phyloP scores from a whole-genome alignment of 164 flowering plant species.

The Paratinospora sagittata region DNA sequence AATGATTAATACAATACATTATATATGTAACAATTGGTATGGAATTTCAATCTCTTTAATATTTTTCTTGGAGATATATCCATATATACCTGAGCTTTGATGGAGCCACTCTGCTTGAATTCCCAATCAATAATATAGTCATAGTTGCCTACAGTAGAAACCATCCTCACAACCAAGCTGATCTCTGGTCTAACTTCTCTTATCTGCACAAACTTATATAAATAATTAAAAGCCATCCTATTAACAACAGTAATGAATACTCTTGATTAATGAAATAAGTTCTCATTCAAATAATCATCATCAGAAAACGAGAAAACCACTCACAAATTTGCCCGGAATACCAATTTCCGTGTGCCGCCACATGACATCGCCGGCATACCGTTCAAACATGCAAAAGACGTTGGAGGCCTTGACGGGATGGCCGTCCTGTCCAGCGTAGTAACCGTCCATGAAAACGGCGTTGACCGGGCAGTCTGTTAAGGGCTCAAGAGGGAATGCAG shows the following conservation, averaged over 20 bases:
- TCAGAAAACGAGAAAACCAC: neutral
- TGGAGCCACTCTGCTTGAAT: constrained; percentile 51
- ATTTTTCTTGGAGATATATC: too few relatives aligned
- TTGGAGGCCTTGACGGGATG: constrained; percentile 27
- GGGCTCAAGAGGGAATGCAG: constrained; percentile 42
- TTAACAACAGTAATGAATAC: too few relatives aligned
- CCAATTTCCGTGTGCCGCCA: constrained; percentile 61
- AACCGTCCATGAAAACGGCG: constrained; percentile 48
- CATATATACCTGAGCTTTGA: constrained; percentile 47
- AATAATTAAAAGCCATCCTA: neutral
- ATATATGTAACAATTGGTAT: too few relatives aligned
- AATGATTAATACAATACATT: too few relatives aligned
- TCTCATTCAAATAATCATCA: neutral
- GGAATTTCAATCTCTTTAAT: too few relatives aligned
- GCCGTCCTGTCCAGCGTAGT: constrained; percentile 33
- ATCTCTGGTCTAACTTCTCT: constrained; percentile 41
- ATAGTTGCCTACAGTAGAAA: constrained; percentile 54
- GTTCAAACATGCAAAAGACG: constrained; percentile 50
- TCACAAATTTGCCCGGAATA: constrained; percentile 37
- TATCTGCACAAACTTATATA: constrained; percentile 27
- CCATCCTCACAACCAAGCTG: constrained; percentile 52
- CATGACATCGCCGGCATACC: constrained; percentile 45
- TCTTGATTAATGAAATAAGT: neutral
- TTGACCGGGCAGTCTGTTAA: constrained; percentile 43
- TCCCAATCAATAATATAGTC: constrained; percentile 66